phyloP scores from a whole-genome alignment of 2,329 filamentous ascomycete genomes.

The Cladophialophora immunda region DNA sequence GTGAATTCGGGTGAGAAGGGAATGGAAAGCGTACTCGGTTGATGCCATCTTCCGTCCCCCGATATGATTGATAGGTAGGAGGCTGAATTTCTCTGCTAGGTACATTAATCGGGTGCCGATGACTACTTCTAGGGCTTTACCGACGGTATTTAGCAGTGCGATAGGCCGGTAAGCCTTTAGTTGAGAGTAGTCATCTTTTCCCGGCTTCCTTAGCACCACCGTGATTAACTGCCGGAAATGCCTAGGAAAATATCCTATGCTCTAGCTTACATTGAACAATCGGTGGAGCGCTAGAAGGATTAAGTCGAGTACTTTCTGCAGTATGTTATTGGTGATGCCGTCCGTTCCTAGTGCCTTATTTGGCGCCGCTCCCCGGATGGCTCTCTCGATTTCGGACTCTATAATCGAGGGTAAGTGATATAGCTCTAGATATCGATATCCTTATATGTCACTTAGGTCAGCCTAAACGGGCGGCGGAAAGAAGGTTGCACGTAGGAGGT shows the following conservation, averaged over 20 bases:
- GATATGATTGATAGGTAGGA: conserved; percentile 31
- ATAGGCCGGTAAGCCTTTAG: conserved; percentile 37
- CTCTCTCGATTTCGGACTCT: conserved; percentile 37
- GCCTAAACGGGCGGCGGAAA: neutral
- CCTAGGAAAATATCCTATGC: conserved; percentile 34
- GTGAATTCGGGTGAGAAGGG: conserved; percentile 30
- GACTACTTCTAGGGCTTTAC: conserved; percentile 33
- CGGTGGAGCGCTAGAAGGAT: conserved; percentile 15
- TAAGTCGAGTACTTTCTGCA: conserved; percentile 24
- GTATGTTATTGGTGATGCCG: conserved; percentile 35
- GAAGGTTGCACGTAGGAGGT: neutral
- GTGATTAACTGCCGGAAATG: conserved; percentile 37
- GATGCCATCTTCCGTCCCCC: conserved; percentile 20
- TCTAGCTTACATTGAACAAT: conserved; percentile 28
- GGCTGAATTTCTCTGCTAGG: conserved; percentile 28
- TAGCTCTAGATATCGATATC: conserved; percentile 12
- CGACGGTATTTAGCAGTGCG: conserved; percentile 37
- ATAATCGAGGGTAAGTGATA: conserved; percentile 39
- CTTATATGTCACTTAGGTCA: conserved; percentile 22
- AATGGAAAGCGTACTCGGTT: conserved; percentile 33
- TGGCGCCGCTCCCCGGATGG: conserved; percentile 36
- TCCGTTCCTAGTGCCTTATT: conserved; percentile 42
- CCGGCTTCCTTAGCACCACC: conserved; percentile 37
- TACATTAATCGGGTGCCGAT: conserved; percentile 32
- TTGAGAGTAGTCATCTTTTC: conserved; percentile 37